Evolutionary conservation across 1,139 yeast genomes (phyloP).

Genomic region (Kazachstania sp.): DNA sequence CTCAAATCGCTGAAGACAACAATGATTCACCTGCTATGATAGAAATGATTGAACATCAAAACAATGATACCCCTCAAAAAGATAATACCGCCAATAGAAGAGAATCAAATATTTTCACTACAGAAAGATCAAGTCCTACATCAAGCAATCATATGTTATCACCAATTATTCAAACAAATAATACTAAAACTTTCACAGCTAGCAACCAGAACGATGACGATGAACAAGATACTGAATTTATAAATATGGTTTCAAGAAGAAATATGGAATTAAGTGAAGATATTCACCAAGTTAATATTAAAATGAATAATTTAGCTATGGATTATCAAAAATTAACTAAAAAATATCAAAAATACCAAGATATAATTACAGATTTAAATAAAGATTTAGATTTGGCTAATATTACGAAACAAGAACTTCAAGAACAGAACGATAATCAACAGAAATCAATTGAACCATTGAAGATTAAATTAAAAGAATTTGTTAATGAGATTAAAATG

Average conservation of each 20-base stretch:
- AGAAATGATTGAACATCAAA: conserved; percentile 1
- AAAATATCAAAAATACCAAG: conserved; percentile 36
- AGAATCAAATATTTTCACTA: not conserved
- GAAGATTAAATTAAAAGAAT: conserved; percentile 18
- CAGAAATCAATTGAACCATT: conserved; percentile 29
- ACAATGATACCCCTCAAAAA: not conserved
- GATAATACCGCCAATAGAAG: not conserved
- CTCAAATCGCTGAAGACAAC: not conserved
- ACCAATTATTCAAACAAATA: conserved; percentile 8
- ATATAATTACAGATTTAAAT: not conserved
- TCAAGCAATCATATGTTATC: conserved; percentile 12
- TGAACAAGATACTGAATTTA: conserved; percentile 2
- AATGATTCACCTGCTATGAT: conserved; percentile 4
- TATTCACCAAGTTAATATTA: conserved; percentile 27
- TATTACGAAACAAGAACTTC: conserved; percentile 30
- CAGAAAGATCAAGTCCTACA: conserved; percentile 2
- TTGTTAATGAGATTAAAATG: conserved; percentile 25
- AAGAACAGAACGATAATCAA: conserved; percentile 33
- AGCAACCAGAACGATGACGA: not conserved
- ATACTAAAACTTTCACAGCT: not conserved
- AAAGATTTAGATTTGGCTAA: not conserved
- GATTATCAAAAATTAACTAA: conserved; percentile 37
- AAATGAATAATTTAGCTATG: conserved; percentile 10
- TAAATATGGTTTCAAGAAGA: conserved; percentile 12
- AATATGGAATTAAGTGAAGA: conserved; percentile 35